Base-by-base conservation (phyloP, 768 basidiomycete genomes). In the Tephrocybe sp. region DNA sequence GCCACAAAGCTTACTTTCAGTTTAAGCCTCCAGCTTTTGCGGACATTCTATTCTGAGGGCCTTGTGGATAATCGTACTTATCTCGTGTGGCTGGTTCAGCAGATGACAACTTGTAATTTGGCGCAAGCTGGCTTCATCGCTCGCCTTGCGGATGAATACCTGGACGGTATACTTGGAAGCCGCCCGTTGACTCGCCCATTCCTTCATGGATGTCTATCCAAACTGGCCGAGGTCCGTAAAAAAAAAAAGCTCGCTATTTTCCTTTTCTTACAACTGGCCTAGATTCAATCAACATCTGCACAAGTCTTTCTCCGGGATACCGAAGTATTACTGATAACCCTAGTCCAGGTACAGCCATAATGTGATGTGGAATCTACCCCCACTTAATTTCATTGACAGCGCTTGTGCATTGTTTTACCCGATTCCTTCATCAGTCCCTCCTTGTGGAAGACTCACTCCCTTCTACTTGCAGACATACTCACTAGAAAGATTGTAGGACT, bases 91-190 rank as follows among this genome's bases (percentile, higher is more conserved):
- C 71, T 92, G 20, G 84, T 89, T 16, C 82, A 87, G 51, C 88
- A 91, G 61, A 83, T 89, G 79, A 62, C 65, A n/a, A 74, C 72
- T 3, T 90, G 85, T 61, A 92, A 92, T 62, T 77, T 92, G 22
- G 89, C 91, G 2, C 90, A 93, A 68, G 80, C 82, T 12, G 85
- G 84, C 3, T 92, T 93, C 61, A 68, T 92, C 11, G 80, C 78
- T 22, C 78, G 85, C 44, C 69, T 93, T n/a, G 81, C 78, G 5
- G 87, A 92, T 58, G 89, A 92, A 63, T 92, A 92, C 64, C 67
- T 90, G 4, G 81, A 83, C 39, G 87, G 82, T 17, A 79, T 92
- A 64, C 65, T 85, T 12, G 68, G 68, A 13, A 84, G 76, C 57
- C 80, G 89, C n/a, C 80, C 87, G 0, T 71, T 92, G 44, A 73